Base-by-base conservation (phyloP, 73 alveolate genomes). In the Diophrys sp. region DNA sequence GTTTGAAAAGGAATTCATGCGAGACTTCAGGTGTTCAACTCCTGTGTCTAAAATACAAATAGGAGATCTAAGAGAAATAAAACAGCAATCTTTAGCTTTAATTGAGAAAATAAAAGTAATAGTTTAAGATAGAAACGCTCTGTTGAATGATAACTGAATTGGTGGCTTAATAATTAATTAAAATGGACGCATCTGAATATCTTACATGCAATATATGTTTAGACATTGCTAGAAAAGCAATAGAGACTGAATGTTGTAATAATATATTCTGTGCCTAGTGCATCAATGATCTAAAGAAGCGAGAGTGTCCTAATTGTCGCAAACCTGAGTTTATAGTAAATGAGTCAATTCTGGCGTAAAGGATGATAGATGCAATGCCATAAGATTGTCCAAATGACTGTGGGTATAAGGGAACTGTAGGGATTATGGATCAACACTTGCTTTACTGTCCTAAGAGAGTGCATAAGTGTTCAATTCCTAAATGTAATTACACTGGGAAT, bases 241-340 rank as follows among this genome's bases (percentile, higher is more conserved):
- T 68, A 73, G 84, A 71, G 56, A 75, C 78, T 31, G 76, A 75
- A 11, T 24, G 77, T 8, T 83, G 91, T 77, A 67, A 77, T 31
- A 77, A 83, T 32, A 32, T 83, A 2, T 54, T 54, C 77, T 83
- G 91, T 54, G 81, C 75, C 54, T 69, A 62, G 2, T 83, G 91
- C 79, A 29, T 68, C 8, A 14, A 77, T 0, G 72, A 75, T 14
- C 54, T 81, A 55, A 77, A 83, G 66, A 66, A 32, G 26, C 66
- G 73, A n/a, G 79, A 33, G 0, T 83, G 87, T 73, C 91, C 87
- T 2, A 70, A 67, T 23, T 83, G 90, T 70, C 54, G 87, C 31
- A 33, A 66, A 31, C 73, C 25, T 11, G 30, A 70, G 57, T 76
- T 83, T 67, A 29, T 2, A 0, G 29, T 25, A 0, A 76, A 69